These are phyloP conservation scores for Podospora bellae-mahoneyi DNA, from an alignment of 495 filamentous ascomycete species.

Conservation along the genomic window DNA sequence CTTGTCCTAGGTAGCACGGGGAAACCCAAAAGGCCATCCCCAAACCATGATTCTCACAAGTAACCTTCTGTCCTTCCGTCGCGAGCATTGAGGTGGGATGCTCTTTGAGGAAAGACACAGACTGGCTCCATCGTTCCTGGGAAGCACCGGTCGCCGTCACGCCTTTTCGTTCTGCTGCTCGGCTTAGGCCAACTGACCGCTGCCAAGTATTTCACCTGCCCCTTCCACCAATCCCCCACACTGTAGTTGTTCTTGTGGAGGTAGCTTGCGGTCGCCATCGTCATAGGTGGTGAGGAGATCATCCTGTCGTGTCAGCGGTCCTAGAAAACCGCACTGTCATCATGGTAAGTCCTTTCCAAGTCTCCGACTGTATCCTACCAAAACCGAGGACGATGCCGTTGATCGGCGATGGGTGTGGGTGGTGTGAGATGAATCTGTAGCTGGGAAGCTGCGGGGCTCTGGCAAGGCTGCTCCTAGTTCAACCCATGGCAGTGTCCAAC, in stretches of 20 bases:
- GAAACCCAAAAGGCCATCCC: background rate
- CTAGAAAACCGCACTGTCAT: background rate
- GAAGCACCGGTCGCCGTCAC: too few species aligned
- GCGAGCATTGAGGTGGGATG: background rate
- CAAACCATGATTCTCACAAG: background rate
- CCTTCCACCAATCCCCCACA: background rate
- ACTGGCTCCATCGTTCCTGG: too few species aligned
- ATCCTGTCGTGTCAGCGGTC: background rate
- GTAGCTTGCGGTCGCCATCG: background rate
- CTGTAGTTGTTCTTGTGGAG: background rate
- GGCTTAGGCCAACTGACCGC: background rate
- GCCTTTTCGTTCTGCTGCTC: background rate
- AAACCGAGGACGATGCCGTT: background rate
- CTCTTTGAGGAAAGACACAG: background rate
- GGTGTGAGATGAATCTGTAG: background rate
- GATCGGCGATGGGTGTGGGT: background rate
- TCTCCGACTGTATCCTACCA: background rate
- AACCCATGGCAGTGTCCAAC: too few species aligned
- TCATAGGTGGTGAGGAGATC: background rate
- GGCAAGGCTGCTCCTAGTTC: background rate
- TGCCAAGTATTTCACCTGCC: background rate
- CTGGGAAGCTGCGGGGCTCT: background rate
- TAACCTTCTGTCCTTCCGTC: background rate
- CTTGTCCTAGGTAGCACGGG: background rate
- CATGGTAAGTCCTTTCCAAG: background rate